phyloP scores from a whole-genome alignment of 176 grass and related monocot genomes.

The Oryza coarctata region DNA sequence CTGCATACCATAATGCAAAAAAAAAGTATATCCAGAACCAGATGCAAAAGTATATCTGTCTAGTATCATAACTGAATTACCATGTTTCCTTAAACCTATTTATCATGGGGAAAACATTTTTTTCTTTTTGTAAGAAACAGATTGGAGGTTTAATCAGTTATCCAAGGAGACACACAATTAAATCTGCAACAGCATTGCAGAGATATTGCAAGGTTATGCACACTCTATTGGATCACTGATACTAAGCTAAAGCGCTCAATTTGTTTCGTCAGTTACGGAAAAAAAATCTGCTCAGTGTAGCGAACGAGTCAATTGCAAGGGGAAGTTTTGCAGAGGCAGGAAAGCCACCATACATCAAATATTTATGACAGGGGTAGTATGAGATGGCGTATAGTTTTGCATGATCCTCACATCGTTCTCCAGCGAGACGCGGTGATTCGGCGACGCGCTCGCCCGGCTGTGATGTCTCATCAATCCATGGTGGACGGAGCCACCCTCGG shows the following conservation, averaged over 20 bases:
- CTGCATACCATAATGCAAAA: not conserved
- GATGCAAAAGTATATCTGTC: not conserved
- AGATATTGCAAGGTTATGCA: not conserved
- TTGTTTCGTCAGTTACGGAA: too few species aligned
- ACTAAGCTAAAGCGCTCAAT: not conserved
- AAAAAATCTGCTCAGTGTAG: not conserved
- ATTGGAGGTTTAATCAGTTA: not conserved
- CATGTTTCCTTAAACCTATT: not conserved
- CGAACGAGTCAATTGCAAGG: not conserved
- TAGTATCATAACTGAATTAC: not conserved
- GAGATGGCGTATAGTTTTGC: too few species aligned
- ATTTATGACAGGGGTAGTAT: too few species aligned
- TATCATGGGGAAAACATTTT: not conserved
- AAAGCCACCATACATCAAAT: constrained; percentile 37
- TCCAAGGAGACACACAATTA: not conserved
- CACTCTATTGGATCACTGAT: not conserved
- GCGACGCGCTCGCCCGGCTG: constrained; percentile 46
- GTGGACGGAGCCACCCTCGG: not conserved
- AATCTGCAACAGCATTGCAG: not conserved
- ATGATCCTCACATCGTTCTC: constrained; percentile 91
- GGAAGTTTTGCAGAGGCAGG: not conserved
- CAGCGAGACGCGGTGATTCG: constrained; percentile 72
- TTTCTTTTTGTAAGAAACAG: not conserved
- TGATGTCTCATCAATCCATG: constrained; percentile 36
- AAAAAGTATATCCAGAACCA: not conserved